These are phyloP conservation scores for Penicillium robsamsonii DNA, from an alignment of 495 filamentous ascomycete genomes.

Conservation along the genomic window DNA sequence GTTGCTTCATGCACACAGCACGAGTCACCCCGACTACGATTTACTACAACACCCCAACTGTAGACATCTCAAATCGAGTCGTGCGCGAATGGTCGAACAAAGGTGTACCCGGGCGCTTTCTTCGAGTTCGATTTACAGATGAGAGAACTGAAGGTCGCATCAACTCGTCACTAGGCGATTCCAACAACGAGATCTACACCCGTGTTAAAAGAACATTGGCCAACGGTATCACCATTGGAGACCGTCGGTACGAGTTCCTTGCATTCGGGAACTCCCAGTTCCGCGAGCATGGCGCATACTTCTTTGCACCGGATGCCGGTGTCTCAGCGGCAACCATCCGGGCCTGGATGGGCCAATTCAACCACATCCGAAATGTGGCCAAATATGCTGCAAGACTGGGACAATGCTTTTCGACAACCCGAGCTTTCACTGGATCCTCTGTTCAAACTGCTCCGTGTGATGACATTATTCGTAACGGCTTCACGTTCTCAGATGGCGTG, in stretches of 20 bases:
- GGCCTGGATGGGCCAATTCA: slow-evolving; percentile 87
- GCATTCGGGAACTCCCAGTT: slow-evolving; percentile 96
- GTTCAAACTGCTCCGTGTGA: slow-evolving; percentile 45
- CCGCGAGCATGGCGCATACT: slow-evolving; percentile 87
- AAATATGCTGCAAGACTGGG: slow-evolving; percentile 86
- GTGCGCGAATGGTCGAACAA: slow-evolving; percentile 66
- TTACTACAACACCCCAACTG: slow-evolving; percentile 68
- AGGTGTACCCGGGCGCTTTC: slow-evolving; percentile 70
- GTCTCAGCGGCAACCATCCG: slow-evolving; percentile 73
- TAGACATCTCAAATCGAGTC: slow-evolving; percentile 87
- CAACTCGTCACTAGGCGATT: slow-evolving; percentile 49
- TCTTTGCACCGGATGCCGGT: slow-evolving; percentile 64
- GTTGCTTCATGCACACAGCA: slow-evolving; percentile 70
- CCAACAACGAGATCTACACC: slow-evolving; percentile 69
- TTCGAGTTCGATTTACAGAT: slow-evolving; percentile 90
- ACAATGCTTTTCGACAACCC: slow-evolving; percentile 93
- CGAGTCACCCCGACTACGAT: slow-evolving; percentile 81
- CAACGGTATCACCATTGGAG: slow-evolving; percentile 79
- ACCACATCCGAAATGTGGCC: slow-evolving; percentile 71
- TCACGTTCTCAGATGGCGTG: slow-evolving; percentile 86
- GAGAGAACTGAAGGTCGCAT: slow-evolving; percentile 67
- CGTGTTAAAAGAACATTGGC: slow-evolving; percentile 67
- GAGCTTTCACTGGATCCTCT: slow-evolving; percentile 53
- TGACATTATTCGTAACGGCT: slow-evolving; percentile 66
- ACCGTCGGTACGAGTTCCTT: slow-evolving; percentile 82